Evolutionary conservation across 2,329 filamentous ascomycete genomes (phyloP), one percentile per base, ranked within the genome.

Genomic region (Aspergillus aculeatus): DNA sequence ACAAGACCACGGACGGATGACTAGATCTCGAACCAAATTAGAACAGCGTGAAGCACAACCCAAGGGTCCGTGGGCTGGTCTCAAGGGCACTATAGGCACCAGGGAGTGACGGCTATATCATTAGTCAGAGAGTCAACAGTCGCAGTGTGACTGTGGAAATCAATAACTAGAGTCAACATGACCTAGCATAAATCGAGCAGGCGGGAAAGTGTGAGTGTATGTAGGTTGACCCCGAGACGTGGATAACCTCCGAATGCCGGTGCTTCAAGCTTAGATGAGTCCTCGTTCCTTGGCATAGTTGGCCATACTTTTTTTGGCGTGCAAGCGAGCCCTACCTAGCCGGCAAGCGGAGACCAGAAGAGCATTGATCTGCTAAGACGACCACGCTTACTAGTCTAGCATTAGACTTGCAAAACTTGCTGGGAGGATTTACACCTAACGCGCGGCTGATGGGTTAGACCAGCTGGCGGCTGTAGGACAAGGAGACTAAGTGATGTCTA

Each of bases 1-100:
- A 44, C 53, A 61, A 47, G 26, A 29, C 5, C 6, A 29, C 9
- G 26, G 68, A 59, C 68, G 65, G 38, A 66, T 67, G 51, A 63
- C 65, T 6, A 65, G 67, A 57, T 60, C 64, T 47, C 54, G 62
- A 41, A 60, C 53, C 19, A 64, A 62, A 31, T 44, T 53, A 19
- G 62, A 55, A 53, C 66, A 68, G 29, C 47, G 56, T 24, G 66
- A 69, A 49, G 68, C 69, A 56, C 68, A 67, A 31, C 54, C 63
- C 19, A 71, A 69, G 47, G 75, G 75, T 11, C 74, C 76, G 11
- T 78, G 75, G 75, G 64, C 72, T 31, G 63, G 65, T n/a, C 63
- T 78, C 51, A 68, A 75, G 66, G 76, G 76, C 21, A 66, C 63
- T 32, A 64, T 78, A 47, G 74, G 72, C 11, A 48, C 67, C 16